phyloP scores from a whole-genome alignment of 768 basidiomycete genomes.

The Pholiota molesta region DNA sequence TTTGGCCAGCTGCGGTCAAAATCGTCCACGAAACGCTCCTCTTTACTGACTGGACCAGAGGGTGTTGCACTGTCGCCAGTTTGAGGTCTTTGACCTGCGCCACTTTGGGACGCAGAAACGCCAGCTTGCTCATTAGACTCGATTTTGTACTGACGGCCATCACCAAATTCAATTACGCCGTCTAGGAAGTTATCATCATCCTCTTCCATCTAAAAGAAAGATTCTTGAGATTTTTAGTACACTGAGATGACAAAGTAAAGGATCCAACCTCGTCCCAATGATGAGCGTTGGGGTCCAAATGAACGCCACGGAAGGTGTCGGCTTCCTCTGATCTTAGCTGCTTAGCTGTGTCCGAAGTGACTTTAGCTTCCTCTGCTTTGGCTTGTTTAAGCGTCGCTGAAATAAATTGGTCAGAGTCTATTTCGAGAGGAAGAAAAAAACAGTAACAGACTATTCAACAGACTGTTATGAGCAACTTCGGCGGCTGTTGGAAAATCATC shows the following conservation, averaged over 20 bases:
- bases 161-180: slow-evolving; percentile 93
- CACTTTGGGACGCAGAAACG: slow-evolving; percentile 13
- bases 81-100: neutral
- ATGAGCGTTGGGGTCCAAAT: slow-evolving; percentile 90
- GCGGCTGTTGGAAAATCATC: slow-evolving; percentile 96
- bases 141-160: slow-evolving; percentile 90
- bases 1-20: slow-evolving; percentile 98
- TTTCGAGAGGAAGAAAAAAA: neutral
- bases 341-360: slow-evolving; percentile 57
- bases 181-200: slow-evolving; percentile 90
- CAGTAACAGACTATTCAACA: slow-evolving; percentile 23
- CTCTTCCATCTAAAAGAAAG: slow-evolving; percentile 72
- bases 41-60: slow-evolving; percentile 67
- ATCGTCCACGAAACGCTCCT: slow-evolving; percentile 90
- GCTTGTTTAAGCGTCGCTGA: slow-evolving; percentile 33
- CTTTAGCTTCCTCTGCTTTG: slow-evolving; percentile 43
- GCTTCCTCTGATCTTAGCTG: slow-evolving; percentile 78
- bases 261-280: slow-evolving; percentile 96
- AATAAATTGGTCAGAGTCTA: slow-evolving; percentile 11
- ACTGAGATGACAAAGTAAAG: slow-evolving; percentile 8
- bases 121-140: slow-evolving; percentile 47
- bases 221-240: slow-evolving; percentile 6
- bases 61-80: slow-evolving; percentile 27
- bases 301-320: slow-evolving; percentile 93
- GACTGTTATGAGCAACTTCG: slow-evolving; percentile 85